Percentiles rank a stretch among this genome's conserved stretches.
These are phyloP conservation scores for Ananas comosus DNA, from an alignment of 176 grass and related monocot genomes.

Conservation along the genomic window DNA sequence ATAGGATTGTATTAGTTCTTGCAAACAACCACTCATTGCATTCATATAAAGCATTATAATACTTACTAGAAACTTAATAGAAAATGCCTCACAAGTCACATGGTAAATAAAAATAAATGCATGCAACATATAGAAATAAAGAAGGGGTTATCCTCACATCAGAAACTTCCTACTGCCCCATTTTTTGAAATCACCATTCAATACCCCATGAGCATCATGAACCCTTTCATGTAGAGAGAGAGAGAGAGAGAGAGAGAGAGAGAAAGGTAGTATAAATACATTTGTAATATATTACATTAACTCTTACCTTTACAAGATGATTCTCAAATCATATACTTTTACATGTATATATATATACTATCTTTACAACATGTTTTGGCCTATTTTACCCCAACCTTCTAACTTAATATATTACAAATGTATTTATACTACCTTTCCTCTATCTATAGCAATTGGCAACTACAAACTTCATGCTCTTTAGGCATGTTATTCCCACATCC, in stretches of 20 bases:
- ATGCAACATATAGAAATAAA: too few species aligned
- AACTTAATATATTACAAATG: constrained; percentile 52
- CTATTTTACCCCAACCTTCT: constrained; percentile 33
- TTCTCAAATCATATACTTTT: constrained; percentile 43
- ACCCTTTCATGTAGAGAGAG: neutral
- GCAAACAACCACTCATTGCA: too few species aligned
- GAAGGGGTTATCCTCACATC: too few species aligned
- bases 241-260: neutral
- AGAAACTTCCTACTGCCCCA: too few species aligned
- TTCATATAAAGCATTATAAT: too few species aligned
- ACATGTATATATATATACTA: constrained; percentile 47
- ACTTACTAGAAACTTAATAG: too few species aligned
- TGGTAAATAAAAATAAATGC: too few species aligned
- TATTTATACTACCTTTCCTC: constrained; percentile 53
- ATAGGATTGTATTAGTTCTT: too few species aligned
- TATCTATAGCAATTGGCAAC: constrained; percentile 55
- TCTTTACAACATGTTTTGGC: constrained; percentile 80
- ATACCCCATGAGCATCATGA: too few species aligned
- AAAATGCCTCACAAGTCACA: too few species aligned
- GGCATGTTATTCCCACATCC: constrained; percentile 47
- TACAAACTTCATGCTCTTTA: constrained; percentile 47
- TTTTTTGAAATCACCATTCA: too few species aligned
- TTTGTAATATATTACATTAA: neutral
- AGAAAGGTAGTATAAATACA: too few species aligned
- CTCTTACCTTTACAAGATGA: constrained; percentile 25